phyloP scores from a whole-genome alignment of 768 basidiomycete genomes.

The Tricholoma hemisulphureum region DNA sequence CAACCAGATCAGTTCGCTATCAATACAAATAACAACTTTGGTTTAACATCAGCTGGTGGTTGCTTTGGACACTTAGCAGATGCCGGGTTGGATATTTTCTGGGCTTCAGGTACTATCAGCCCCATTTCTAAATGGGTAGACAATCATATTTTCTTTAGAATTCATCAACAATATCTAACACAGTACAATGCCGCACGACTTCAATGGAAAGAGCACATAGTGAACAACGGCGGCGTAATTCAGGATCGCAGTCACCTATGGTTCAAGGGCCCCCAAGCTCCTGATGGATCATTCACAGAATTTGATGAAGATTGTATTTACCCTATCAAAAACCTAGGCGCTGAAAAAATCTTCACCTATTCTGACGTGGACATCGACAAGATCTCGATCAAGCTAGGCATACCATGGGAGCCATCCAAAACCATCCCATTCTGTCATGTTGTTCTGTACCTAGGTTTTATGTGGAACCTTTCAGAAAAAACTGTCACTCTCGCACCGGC shows the following conservation, averaged over 20 bases:
- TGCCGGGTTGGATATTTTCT: slow-evolving; percentile 20
- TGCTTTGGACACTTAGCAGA: neutral
- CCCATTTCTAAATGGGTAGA: too few relatives aligned
- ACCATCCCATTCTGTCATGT: slow-evolving; percentile 15
- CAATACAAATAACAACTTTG: slow-evolving; percentile 5
- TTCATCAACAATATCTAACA: too few relatives aligned
- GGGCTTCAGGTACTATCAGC: slow-evolving; percentile 10
- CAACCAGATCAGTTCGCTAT: too few relatives aligned
- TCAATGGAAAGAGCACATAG: neutral
- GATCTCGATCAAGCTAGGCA: slow-evolving; percentile 22
- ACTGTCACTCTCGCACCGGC: slow-evolving; percentile 20
- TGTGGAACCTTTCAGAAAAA: slow-evolving; percentile 25
- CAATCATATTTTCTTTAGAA: too few relatives aligned
- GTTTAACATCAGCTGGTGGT: neutral
- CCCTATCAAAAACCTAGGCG: neutral
- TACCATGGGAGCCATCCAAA: slow-evolving; percentile 10
- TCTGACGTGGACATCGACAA: slow-evolving; percentile 28
- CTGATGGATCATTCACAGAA: too few relatives aligned
- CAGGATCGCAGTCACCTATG: neutral
- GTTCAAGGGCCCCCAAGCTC: too few relatives aligned
- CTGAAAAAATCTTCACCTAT: neutral
- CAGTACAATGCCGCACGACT: too few relatives aligned
- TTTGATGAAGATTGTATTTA: neutral
- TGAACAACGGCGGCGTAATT: neutral
- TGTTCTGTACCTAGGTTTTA: slow-evolving; percentile 28